A percentile compares a stretch with the other conserved stretches of the same genome.
These are phyloP conservation scores for Globisporangium spinosum DNA, from an alignment of 352 stramenopile species.

Conservation along the genomic window DNA sequence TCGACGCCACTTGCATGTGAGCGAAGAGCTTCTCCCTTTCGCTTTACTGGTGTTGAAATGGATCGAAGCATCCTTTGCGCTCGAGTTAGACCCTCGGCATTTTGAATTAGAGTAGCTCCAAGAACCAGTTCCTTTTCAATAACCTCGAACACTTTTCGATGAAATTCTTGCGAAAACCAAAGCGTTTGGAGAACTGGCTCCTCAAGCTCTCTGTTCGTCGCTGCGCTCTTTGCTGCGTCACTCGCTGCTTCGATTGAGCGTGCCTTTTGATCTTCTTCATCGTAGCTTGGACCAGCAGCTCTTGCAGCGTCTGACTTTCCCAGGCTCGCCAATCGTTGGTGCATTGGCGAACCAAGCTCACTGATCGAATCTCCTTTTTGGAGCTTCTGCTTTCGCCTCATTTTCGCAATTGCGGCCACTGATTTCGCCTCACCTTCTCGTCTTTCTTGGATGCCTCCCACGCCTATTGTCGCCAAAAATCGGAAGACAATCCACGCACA, in stretches of 20 bases:
- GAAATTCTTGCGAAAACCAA: slow-evolving; percentile 86
- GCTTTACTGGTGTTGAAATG: slow-evolving; percentile 69
- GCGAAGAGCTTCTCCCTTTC: slow-evolving; percentile 36
- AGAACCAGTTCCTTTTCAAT: slow-evolving; percentile 78
- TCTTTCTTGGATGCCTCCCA: slow-evolving; percentile 66
- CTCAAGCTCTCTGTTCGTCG: slow-evolving; percentile 65
- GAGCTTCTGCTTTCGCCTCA: slow-evolving; percentile 63
- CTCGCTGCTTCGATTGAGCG: slow-evolving; percentile 73
- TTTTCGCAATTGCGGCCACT: slow-evolving; percentile 61
- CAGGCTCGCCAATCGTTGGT: slow-evolving; percentile 7
- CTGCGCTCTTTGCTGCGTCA: slow-evolving; percentile 74
- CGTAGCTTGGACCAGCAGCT: slow-evolving; percentile 28
- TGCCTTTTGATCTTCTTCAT: slow-evolving; percentile 48
- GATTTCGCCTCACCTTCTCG: slow-evolving; percentile 69
- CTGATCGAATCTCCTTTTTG: slow-evolving; percentile 32
- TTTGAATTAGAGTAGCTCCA: slow-evolving; percentile 64
- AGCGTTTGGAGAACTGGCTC: slow-evolving; percentile 74
- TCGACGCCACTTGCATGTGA: slow-evolving; percentile 42
- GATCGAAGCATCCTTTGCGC: slow-evolving; percentile 83
- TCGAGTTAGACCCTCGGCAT: slow-evolving; percentile 69
- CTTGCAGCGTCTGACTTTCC: slow-evolving; percentile 23
- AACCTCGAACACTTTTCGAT: slow-evolving; percentile 84
- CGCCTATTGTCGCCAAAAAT: slow-evolving; percentile 66
- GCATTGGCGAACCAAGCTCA: slow-evolving; percentile 21
- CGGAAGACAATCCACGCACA: slow-evolving; percentile 84